These are phyloP conservation scores for Serendipita indica DNA, from an alignment of 768 basidiomycete genomes.

Conservation along the genomic window DNA sequence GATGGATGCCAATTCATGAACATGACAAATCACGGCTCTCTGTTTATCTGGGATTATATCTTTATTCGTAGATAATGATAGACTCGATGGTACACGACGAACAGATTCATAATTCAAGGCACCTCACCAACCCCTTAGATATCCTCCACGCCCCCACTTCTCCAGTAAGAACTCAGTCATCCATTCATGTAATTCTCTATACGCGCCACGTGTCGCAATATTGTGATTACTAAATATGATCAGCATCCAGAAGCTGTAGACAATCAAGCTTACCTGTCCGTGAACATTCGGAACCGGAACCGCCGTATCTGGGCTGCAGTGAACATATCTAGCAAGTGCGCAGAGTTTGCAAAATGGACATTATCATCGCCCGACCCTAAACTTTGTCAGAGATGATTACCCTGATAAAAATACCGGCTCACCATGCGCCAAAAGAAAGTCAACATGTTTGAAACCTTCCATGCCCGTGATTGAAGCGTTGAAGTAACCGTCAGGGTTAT, in stretches of 20 bases:
- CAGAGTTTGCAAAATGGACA: conserved; percentile 80
- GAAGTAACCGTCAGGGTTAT: conserved; percentile 77
- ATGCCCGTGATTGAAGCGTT: conserved; percentile 81
- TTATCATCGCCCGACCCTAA: not conserved
- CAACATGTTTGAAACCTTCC: conserved; percentile 63
- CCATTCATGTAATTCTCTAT: conserved; percentile 75
- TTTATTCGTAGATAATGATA: not conserved
- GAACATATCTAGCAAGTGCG: conserved; percentile 85
- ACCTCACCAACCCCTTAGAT: conserved; percentile 10
- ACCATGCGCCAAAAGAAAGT: conserved; percentile 81
- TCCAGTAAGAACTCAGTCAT: conserved; percentile 73
- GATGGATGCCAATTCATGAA: not conserved
- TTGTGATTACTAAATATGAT: conserved; percentile 50
- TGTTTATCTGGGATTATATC: not conserved
- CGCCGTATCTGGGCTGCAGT: conserved; percentile 55
- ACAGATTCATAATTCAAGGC: not conserved
- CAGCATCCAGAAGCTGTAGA: conserved; percentile 15
- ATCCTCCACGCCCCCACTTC: conserved; percentile 81
- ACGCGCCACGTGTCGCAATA: conserved; percentile 59
- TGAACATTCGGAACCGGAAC: conserved; percentile 83
- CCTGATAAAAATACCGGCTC: not conserved
- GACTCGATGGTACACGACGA: not conserved
- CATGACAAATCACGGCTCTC: not conserved
- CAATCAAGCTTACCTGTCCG: conserved; percentile 55
- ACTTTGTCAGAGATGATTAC: not conserved